Conservation (phyloP, 768 basidiomycete species). For the Calocybe indica region DNA sequence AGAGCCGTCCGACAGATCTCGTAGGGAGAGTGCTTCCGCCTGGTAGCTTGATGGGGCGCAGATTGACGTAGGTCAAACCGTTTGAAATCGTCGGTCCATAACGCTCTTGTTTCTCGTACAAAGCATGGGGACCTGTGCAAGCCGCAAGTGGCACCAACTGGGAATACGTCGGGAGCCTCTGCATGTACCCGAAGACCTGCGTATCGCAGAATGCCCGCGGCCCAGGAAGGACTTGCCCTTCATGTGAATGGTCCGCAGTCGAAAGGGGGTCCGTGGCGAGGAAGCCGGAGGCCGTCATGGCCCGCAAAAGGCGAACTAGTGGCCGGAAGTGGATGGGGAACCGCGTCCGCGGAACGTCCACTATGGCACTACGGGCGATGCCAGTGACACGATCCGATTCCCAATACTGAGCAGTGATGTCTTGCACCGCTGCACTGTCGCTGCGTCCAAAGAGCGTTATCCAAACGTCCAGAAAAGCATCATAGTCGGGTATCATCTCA, state of each 20-base stretch:
- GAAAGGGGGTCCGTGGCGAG: conserved; percentile 68
- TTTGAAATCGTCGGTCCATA: conserved; percentile 43
- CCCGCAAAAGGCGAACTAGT: conserved; percentile 64
- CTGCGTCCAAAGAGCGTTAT: conserved; percentile 75
- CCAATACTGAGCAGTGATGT: conserved; percentile 83
- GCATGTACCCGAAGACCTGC: conserved; percentile 74
- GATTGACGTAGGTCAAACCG: conserved; percentile 58
- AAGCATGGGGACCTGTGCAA: conserved; percentile 61
- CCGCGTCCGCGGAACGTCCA: conserved; percentile 76
- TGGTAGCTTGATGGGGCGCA: conserved; percentile 63
- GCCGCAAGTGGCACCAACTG: conserved; percentile 61
- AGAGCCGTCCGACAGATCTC: conserved; percentile 59
- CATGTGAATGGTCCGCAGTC: conserved; percentile 39
- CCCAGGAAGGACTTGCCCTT: conserved; percentile 31
- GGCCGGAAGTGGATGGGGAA: conserved; percentile 78
- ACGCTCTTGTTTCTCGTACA: conserved; percentile 65
- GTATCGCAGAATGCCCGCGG: conserved; percentile 57
- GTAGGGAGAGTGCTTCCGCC: conserved; percentile 70
- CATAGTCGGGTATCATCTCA: conserved; percentile 73
- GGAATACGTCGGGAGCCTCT: conserved; percentile 66
- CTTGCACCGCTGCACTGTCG: conserved; percentile 55
- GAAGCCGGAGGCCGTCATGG: conserved; percentile 75
- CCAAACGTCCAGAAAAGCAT: conserved; percentile 70
- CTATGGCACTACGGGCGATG: conserved; percentile 66
- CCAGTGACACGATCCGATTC: conserved; percentile 65